A percentile compares a stretch with the other conserved stretches of the same genome.
phyloP scores from a whole-genome alignment of 2,329 filamentous ascomycete genomes.

The Colletotrichum caudatum region DNA sequence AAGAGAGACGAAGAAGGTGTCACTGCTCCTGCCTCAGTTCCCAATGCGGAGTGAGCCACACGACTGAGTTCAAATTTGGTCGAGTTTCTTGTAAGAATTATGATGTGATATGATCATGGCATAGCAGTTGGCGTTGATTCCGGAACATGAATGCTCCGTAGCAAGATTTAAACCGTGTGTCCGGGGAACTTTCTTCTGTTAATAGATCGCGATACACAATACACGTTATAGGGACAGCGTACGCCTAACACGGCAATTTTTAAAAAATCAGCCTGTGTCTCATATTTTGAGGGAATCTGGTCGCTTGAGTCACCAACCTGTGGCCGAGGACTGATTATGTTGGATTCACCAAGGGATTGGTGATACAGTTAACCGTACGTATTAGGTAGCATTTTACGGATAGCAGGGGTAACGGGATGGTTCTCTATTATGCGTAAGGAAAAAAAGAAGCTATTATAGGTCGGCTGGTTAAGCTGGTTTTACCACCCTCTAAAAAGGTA shows the following conservation, averaged over 20 bases:
- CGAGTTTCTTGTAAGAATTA: background rate
- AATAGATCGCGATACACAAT: background rate
- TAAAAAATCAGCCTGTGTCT: background rate
- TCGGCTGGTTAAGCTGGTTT: too few relatives aligned
- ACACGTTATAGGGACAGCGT: background rate
- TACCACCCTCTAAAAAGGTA: too few relatives aligned
- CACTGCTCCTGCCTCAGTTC: background rate
- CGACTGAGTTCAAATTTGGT: background rate
- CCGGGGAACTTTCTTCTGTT: too few relatives aligned
- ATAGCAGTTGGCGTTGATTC: background rate
- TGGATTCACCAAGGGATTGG: too few relatives aligned
- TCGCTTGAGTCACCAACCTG: background rate
- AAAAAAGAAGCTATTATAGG: too few relatives aligned
- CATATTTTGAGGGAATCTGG: background rate
- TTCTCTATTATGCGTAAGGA: too few relatives aligned
- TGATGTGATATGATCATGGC: too few relatives aligned
- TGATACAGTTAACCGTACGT: too few relatives aligned
- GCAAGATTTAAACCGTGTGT: too few relatives aligned
- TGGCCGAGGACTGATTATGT: background rate
- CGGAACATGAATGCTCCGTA: background rate
- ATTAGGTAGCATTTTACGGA: too few relatives aligned
- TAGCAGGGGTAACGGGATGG: too few relatives aligned
- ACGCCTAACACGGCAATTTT: background rate
- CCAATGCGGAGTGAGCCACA: background rate
- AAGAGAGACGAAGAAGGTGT: slow-evolving; percentile 22